Evolutionary conservation across 495 filamentous ascomycete genomes (phyloP).

Genomic region (Penicillium macrosclerotiorum): DNA sequence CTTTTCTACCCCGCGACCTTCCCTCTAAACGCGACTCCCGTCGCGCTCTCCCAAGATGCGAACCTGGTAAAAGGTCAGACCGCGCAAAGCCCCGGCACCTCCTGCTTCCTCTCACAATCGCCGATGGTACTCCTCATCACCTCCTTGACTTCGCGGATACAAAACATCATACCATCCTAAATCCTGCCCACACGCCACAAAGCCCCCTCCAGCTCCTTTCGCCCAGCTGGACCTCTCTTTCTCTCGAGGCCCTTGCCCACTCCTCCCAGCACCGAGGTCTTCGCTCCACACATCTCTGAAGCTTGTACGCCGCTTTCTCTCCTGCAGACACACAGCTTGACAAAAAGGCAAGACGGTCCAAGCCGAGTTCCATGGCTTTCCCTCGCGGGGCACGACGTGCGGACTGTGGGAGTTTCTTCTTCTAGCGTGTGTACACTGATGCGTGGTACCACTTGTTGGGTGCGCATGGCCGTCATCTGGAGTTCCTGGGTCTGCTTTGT

Average conservation of each 20-base stretch:
- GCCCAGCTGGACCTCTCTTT: background rate
- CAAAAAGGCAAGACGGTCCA: slow-evolving; percentile 16
- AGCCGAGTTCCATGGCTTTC: slow-evolving; percentile 8
- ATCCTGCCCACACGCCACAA: background rate
- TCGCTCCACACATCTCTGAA: background rate
- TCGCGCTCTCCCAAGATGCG: slow-evolving; percentile 51
- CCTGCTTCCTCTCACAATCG: slow-evolving; percentile 6
- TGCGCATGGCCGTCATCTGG: slow-evolving; percentile 36
- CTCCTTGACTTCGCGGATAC: background rate
- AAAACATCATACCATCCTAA: background rate
- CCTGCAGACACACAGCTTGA: slow-evolving; percentile 31
- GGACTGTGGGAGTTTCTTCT: too few species aligned
- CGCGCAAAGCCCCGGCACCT: slow-evolving; percentile 19
- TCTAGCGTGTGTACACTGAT: slow-evolving; percentile 2
- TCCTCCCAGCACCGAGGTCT: background rate
- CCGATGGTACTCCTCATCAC: slow-evolving; percentile 24
- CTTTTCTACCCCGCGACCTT: background rate
- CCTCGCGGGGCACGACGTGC: slow-evolving; percentile 1
- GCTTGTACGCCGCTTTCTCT: slow-evolving; percentile 1
- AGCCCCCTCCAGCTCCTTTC: background rate
- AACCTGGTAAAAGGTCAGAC: slow-evolving; percentile 66
- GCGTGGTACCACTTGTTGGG: slow-evolving; percentile 18
- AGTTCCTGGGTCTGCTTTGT: slow-evolving; percentile 45
- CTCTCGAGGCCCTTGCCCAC: too few species aligned
- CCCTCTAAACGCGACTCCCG: slow-evolving; percentile 1